These are phyloP conservation scores for Epichloe festucae DNA, from an alignment of 2,329 filamentous ascomycete species.

Conservation along the genomic window DNA sequence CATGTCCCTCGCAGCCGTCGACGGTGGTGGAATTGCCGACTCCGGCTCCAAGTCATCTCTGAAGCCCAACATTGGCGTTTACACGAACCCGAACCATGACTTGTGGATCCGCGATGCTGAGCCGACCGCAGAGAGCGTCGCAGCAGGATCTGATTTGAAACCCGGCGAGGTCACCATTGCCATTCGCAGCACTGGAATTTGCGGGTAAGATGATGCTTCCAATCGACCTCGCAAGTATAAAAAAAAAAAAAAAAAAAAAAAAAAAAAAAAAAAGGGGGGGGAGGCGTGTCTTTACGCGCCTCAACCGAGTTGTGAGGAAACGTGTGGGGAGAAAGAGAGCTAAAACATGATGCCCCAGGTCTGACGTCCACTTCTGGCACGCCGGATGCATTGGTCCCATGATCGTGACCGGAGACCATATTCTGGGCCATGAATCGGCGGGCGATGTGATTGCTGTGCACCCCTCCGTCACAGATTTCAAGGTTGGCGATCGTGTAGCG, in stretches of 20 bases:
- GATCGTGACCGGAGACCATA: conserved; percentile 80
- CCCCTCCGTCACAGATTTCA: conserved; percentile 63
- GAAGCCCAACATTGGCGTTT: conserved; percentile 90
- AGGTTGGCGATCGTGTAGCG: conserved; percentile 80
- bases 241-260: too few relatives aligned
- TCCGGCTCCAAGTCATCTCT: conserved; percentile 8
- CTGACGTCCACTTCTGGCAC: conserved; percentile 96
- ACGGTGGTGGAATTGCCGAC: conserved; percentile 13
- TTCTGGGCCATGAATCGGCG: conserved; percentile 88
- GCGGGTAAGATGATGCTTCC: conserved; percentile 48
- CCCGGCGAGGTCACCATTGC: conserved; percentile 77
- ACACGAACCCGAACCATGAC: conserved; percentile 85
- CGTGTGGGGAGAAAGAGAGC: neutral
- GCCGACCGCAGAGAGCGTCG: conserved; percentile 63
- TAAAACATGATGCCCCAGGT: conserved; percentile 35
- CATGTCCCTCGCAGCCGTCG: conserved; percentile 4
- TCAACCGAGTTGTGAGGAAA: too few relatives aligned
- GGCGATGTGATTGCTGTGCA: conserved; percentile 73
- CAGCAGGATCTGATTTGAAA: conserved; percentile 54
- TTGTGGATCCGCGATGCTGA: conserved; percentile 74
- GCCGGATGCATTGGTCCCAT: conserved; percentile 90
- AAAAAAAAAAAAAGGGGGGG: too few relatives aligned
- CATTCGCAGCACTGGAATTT: conserved; percentile 90
- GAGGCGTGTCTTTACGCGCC: too few relatives aligned
- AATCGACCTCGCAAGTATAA: too few relatives aligned